Conservation (phyloP, 345 rosid species). For the Boechera divaricarpa region DNA sequence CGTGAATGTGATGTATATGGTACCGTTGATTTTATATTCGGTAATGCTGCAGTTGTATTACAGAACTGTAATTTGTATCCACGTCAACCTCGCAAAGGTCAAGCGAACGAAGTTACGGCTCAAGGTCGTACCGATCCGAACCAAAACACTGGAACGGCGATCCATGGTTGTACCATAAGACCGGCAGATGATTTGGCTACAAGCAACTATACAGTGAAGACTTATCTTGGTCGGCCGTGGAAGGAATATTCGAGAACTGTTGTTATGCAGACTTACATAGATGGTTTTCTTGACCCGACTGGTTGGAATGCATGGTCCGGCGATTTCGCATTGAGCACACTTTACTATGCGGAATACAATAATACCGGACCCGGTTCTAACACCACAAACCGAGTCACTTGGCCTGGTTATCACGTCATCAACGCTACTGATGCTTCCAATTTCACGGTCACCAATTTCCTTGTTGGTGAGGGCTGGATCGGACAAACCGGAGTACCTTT, state of each 20-base stretch:
- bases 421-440: slow-evolving; percentile 67
- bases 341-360: slow-evolving; percentile 76
- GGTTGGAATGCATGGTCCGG: slow-evolving; percentile 83
- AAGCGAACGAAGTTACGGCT: slow-evolving; percentile 80
- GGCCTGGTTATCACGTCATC: slow-evolving; percentile 75
- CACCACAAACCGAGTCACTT: slow-evolving; percentile 64
- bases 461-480: slow-evolving; percentile 72
- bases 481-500: slow-evolving; percentile 70
- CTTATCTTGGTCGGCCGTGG: slow-evolving; percentile 93
- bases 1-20: slow-evolving; percentile 91
- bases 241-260: slow-evolving; percentile 83
- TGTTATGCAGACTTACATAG: slow-evolving; percentile 64
- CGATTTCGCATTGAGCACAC: slow-evolving; percentile 67
- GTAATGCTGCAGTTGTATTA: slow-evolving; percentile 84
- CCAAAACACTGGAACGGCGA: slow-evolving; percentile 86
- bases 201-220: slow-evolving; percentile 48
- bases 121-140: slow-evolving; percentile 85
- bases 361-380: slow-evolving; percentile 77
- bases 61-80: slow-evolving; percentile 82
- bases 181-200: slow-evolving; percentile 73
- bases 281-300: slow-evolving; percentile 56
- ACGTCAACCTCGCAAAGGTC: slow-evolving; percentile 73
- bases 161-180: slow-evolving; percentile 62
- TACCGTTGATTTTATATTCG: slow-evolving; percentile 92
- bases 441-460: slow-evolving; percentile 66